Evolutionary conservation across 2,329 filamentous ascomycete genomes (phyloP), one percentile per base, ranked within the genome.

Genomic region (Xylaria sp.): DNA sequence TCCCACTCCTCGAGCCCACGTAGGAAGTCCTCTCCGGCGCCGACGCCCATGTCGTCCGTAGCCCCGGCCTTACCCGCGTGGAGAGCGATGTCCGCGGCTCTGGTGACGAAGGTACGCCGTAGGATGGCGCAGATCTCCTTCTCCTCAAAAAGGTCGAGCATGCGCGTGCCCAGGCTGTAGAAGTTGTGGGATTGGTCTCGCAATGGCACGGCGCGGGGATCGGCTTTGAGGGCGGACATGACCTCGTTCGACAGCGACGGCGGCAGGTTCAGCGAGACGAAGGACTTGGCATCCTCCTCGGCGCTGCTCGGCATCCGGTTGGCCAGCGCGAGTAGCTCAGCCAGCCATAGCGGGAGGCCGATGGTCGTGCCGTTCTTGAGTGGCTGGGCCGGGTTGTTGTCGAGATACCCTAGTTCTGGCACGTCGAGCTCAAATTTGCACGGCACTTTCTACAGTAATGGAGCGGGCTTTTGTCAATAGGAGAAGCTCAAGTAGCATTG

Each of bases 351-450:
- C 1, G 96, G 96, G 0, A 98, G 89, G 70, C 92, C 88, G 56
- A 98, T 86, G 52, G 91, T 90, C 0, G 94, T 95, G 69, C 93
- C 92, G 64, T 90, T 82, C 80, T 95, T 96, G 76, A 98, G 90
- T 78, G 92, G 82, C 39, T 86, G 82, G 2, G 81, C 79, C 28
- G 92, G 87, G 77, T 93, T 95, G 77, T 94, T 94, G 82, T 97
- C 94, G 69, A 99, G 87, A 80, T 97, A 94, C 74, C 94, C 94
- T 55, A 98, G 88, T 66, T 92, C 90, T 23, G 94, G 92, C 39
- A 97, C 91, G 69, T 95, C 92, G 77, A 98, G 88, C 78, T 97
- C 92, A 82, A 98, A 98, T 61, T 92, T 97, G 84, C 94, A 97
- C 50, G 96, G 95, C 39, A 98, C 89, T 92, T 98, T 98, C 90